Conservation (phyloP, 768 basidiomycete genomes). For the Dictyophora rubrovolvata region DNA sequence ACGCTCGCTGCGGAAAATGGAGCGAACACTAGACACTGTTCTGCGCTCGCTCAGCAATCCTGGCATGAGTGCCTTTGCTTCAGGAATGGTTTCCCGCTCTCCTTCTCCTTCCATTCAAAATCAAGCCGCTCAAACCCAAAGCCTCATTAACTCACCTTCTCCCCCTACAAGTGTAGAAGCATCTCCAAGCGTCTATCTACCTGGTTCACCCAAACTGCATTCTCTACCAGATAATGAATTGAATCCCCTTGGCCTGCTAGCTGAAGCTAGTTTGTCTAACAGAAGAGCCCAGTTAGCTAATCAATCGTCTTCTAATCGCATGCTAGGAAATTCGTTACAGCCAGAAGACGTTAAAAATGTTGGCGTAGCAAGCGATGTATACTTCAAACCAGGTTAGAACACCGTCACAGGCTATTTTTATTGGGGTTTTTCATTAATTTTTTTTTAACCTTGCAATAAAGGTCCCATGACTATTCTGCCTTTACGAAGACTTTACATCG, state of each 20-base stretch:
- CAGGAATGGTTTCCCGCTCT: slow-evolving; percentile 73
- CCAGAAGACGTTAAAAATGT: slow-evolving; percentile 39
- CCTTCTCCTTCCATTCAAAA: slow-evolving; percentile 46
- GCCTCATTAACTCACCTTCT: slow-evolving; percentile 43
- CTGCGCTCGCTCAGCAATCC: slow-evolving; percentile 83
- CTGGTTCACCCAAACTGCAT: slow-evolving; percentile 77
- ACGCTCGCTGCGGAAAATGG: slow-evolving; percentile 81
- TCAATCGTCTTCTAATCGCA: slow-evolving; percentile 11
- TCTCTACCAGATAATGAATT: slow-evolving; percentile 85
- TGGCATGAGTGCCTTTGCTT: slow-evolving; percentile 38
- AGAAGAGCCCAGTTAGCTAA: slow-evolving; percentile 43
- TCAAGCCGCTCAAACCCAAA: slow-evolving; percentile 41
- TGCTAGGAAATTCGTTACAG: slow-evolving; percentile 25
- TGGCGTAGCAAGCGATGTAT: slow-evolving; percentile 77
- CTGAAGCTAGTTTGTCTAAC: slow-evolving; percentile 78
- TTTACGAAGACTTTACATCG: slow-evolving; percentile 71
- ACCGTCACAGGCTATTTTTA: background rate
- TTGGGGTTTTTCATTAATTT: no score
- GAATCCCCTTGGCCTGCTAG: slow-evolving; percentile 86
- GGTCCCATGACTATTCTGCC: slow-evolving; percentile 86
- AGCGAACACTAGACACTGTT: slow-evolving; percentile 85
- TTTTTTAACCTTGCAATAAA: slow-evolving; percentile 17
- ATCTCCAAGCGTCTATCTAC: slow-evolving; percentile 21
- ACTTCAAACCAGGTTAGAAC: slow-evolving; percentile 78
- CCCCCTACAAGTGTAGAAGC: slow-evolving; percentile 30